Base-by-base conservation (phyloP, 805 yeast genomes). In the Candida morakotiae region DNA sequence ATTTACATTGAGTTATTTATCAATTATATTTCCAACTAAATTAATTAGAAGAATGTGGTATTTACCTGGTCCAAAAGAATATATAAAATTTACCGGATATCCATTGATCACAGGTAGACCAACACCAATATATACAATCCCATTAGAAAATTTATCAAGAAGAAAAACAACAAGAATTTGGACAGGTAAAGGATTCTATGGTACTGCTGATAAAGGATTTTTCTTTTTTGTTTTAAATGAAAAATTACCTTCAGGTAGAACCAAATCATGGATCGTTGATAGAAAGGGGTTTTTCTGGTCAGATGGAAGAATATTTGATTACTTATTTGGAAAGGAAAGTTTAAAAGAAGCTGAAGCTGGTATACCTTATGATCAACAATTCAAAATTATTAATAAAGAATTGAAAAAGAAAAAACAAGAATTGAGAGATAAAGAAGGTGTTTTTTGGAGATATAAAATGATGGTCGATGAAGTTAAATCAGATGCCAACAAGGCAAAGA, bases 221-320 rank as follows among this genome's bases (percentile, higher is more conserved):
- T 86, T 86, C 56, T 80, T 83, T 69, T 82, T 85, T 52, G 74
- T 83, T 32, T 58, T 87, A 46, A 79, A 76, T 55, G 91, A 85
- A 49, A 58, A 64, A 16, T 72, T 73, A 15, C 39, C 42, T 10
- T 47, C 45, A n/a, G 44, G 46, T 3, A 53, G 47, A 18, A 36
- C 38, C 8, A 66, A 75, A 27, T 87, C 85, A 17, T 86, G 89
- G 87, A 62, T 83, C 13, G 83, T 85, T 14, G 95, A 87, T 54
- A 69, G 95, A 46, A 81, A 79, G 49, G 95, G 95, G 9, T 87
- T 87, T 69, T 87, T 84, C 63, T 87, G 95, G 95, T 89, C 93
- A 23, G 95, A 87, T 57, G 95, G 95, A 11, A 69, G 95, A 41
- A 83, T 87, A 2, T 83, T 81, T 59, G 95, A 87, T 56, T 73